Evolutionary conservation across 2,329 filamentous ascomycete species (phyloP).

Genomic region (Ceratocystis variospora): DNA sequence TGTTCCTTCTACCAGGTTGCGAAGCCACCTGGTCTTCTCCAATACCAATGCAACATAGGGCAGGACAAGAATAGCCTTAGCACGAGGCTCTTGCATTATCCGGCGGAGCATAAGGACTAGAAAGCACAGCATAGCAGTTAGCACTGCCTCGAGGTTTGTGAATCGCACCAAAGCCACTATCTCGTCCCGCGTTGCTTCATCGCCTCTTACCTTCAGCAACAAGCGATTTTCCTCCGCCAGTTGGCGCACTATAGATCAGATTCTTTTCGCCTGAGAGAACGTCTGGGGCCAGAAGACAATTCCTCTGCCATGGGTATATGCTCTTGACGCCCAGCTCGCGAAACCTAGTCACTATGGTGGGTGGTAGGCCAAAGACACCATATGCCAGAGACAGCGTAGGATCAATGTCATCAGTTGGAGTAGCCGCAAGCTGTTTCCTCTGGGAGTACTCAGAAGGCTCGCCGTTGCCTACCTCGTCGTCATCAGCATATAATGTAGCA

Average conservation of each 20-base stretch:
- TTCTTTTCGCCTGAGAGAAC: conserved; percentile 52
- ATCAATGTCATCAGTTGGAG: conserved; percentile 39
- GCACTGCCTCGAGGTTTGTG: not conserved
- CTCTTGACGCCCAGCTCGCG: conserved; percentile 50
- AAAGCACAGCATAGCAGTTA: conserved; percentile 7
- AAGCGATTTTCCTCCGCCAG: conserved; percentile 63
- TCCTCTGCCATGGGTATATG: conserved; percentile 70
- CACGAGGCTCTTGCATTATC: conserved; percentile 46
- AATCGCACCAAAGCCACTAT: not conserved
- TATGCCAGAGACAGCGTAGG: conserved; percentile 49
- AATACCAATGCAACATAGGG: conserved; percentile 70
- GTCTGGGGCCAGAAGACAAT: conserved; percentile 54
- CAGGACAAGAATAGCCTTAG: conserved; percentile 58
- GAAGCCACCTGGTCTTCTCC: conserved; percentile 63
- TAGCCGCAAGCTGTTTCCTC: conserved; percentile 37
- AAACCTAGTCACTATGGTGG: conserved; percentile 49
- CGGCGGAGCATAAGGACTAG: conserved; percentile 58
- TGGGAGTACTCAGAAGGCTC: conserved; percentile 43
- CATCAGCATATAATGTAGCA: conserved; percentile 24
- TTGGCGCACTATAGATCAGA: conserved; percentile 67
- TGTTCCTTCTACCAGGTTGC: conserved; percentile 50
- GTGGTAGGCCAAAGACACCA: conserved; percentile 48
- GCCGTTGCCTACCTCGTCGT: conserved; percentile 8
- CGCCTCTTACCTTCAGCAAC: conserved; percentile 45
- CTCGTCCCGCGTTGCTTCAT: not conserved